Evolutionary conservation across 768 basidiomycete species (phyloP), one percentile per base, ranked within the genome.

Genomic region (Lentinula boryana): DNA sequence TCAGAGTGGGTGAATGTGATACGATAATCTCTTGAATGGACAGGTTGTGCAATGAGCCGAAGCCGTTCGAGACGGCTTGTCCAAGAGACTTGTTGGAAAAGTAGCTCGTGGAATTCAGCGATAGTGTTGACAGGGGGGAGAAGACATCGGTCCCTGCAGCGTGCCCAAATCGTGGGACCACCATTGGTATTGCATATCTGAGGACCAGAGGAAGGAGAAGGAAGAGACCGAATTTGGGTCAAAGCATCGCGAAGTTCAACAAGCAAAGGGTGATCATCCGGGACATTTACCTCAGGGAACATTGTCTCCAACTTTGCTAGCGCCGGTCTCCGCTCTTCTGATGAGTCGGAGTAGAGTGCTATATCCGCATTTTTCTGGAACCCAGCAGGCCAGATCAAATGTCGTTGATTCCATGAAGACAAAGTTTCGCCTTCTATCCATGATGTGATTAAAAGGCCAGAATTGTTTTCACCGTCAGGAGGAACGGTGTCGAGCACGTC

Each of bases 1-100:
- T 72, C 70, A 3, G 62, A 64, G 59, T 72, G 71, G 5, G 64
- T 54, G 59, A 70, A 68, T 27, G 63, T 60, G 23, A 65, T 54
- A 23, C 21, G 48, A 49, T 62, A 46, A 31, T 41, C 46, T 62
- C 10, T 53, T 27, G 48, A 49, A 33, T 61, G 55, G 10, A 56
- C 55, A 1, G 59, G 33, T 50, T 43, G 15, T 18, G 56, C 43
- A 27, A 61, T 44, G 33, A 51, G 43, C 33, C 60, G 52, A 56
- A 56, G 41, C 50, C 54, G 50, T 48, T 49, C 41, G 49, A 60
- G 52, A n/a, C 53, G 43, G 32, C 31, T 54, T 23, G 18, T 54
- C 53, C 53, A 54, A 35, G 23, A 35, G 8, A 33, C 53, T 35
- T 35, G 7, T 16, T 54, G 32, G 38, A 52, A 38, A 55, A 66